Conservation (phyloP, 148 eudicot genomes). For the Salicornia ramosissima region DNA sequence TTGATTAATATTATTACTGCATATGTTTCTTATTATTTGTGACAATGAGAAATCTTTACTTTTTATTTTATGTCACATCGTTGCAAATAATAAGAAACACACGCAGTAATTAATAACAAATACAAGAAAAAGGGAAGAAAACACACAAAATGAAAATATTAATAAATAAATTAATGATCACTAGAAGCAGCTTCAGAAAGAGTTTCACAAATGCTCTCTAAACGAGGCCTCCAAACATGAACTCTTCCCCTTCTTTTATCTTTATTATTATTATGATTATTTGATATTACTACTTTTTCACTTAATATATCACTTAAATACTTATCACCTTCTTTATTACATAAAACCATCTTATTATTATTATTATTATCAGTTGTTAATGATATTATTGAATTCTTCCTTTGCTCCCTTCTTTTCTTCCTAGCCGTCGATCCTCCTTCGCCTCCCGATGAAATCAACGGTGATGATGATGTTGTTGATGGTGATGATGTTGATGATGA, state of each 20-base stretch:
- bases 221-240: constrained; percentile 74
- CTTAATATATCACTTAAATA: constrained; percentile 72
- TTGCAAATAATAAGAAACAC: no score
- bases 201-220: constrained; percentile 63
- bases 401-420: constrained; percentile 25
- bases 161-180: constrained; percentile 4
- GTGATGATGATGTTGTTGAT: neutral
- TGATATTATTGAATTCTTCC: neutral
- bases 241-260: constrained; percentile 66
- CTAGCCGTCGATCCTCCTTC: constrained; percentile 11
- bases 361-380: constrained; percentile 13
- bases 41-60: no score
- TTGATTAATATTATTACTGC: no score
- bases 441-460: neutral
- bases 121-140: neutral
- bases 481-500: neutral
- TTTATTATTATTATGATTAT: constrained; percentile 21
- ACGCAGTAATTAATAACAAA: constrained; percentile 4
- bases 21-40: no score
- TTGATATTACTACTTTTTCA: constrained; percentile 31
- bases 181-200: constrained; percentile 25
- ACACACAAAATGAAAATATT: neutral
- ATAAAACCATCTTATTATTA: neutral
- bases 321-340: constrained; percentile 41
- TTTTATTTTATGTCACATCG: no score